Percentiles rank a stretch among this genome's conserved stretches.
Conservation (phyloP, 108 stramenopile genomes). For the Nitzschia sp. region DNA sequence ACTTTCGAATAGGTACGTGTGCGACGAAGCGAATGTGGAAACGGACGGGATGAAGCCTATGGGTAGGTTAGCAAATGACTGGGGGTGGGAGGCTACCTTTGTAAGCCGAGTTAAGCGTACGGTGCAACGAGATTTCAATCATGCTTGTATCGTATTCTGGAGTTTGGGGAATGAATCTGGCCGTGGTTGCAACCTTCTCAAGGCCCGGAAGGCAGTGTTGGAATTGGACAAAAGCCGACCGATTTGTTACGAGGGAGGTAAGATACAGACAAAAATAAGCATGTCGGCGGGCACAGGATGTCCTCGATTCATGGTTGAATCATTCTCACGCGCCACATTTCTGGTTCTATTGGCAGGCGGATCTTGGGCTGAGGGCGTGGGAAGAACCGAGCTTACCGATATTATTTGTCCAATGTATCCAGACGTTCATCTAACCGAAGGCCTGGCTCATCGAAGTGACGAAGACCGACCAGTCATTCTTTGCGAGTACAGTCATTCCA, state of each 20-base stretch:
- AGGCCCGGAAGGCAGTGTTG: constrained; percentile 52
- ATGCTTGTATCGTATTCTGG: constrained; percentile 91
- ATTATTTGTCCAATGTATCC: constrained; percentile 97
- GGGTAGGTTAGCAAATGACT: constrained; percentile 73
- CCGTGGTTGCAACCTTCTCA: constrained; percentile 61
- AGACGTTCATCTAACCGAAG: constrained; percentile 49
- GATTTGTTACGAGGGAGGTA: constrained; percentile 77
- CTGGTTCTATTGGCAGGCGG: constrained; percentile 28
- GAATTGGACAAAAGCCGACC: constrained; percentile 75
- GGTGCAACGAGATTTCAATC: constrained; percentile 88
- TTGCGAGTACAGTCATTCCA: constrained; percentile 95
- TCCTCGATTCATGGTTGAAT: too few species aligned
- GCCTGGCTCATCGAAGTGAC: constrained; percentile 46
- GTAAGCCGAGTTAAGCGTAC: constrained; percentile 76
- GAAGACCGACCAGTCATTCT: constrained; percentile 89
- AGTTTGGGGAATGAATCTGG: constrained; percentile 94
- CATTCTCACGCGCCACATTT: neutral
- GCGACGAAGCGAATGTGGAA: constrained; percentile 98
- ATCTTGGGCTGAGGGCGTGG: constrained; percentile 53
- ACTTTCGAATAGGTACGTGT: constrained; percentile 55
- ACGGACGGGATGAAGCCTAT: constrained; percentile 91
- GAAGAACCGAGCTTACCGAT: constrained; percentile 81
- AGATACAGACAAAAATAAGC: neutral
- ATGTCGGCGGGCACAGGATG: too few species aligned
- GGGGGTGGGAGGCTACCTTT: constrained; percentile 75